Conservation (phyloP, 2,329 filamentous ascomycete species). For the Aspergillus ochraceus region DNA sequence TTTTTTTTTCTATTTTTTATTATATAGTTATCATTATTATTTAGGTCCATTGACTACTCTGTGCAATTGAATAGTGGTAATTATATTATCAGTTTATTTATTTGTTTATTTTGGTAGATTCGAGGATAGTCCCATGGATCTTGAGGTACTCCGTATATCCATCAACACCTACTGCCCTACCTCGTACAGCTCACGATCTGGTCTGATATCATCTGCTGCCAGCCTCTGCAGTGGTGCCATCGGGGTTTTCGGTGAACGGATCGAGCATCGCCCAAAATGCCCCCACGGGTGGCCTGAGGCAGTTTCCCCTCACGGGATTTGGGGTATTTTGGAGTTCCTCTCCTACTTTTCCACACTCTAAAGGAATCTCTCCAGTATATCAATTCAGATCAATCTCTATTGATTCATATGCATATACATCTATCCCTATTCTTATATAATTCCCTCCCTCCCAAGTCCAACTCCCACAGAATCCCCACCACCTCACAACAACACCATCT, state of each 20-base stretch:
- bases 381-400: too few species aligned
- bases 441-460: not conserved
- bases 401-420: too few species aligned
- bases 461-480: not conserved
- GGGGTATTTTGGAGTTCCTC: slow-evolving; percentile 1
- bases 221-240: not conserved
- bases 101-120: too few species aligned
- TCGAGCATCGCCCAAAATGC: not conserved
- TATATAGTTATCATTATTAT: not conserved
- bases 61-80: too few species aligned
- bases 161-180: too few species aligned
- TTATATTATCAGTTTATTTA: too few species aligned
- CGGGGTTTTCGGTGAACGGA: not conserved
- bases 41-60: too few species aligned
- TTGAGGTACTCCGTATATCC: too few species aligned
- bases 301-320: slow-evolving; percentile 6
- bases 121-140: not conserved
- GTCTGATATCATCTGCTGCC: not conserved
- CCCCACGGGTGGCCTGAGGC: slow-evolving; percentile 17
- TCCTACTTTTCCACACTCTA: not conserved
- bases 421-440: too few species aligned
- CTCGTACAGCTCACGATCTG: not conserved
- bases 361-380: too few species aligned
- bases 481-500: not conserved
- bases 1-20: not conserved